Conservation (phyloP, 1,139 yeast genomes). For the Yamadazyma epiphylla region DNA sequence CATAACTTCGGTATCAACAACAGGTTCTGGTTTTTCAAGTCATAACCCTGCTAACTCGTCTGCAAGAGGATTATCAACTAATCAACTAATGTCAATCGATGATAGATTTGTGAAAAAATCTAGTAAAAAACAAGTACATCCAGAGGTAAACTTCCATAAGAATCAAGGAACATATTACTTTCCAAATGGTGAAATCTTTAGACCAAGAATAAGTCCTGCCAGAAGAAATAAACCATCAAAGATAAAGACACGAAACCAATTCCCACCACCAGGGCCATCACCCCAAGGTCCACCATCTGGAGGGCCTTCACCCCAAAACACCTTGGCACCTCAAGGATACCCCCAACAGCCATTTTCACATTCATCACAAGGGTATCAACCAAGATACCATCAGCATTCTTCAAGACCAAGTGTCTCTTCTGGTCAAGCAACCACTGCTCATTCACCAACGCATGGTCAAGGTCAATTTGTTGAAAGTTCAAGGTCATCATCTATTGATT, state of each 20-base stretch:
- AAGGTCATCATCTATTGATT: slow-evolving; percentile 2
- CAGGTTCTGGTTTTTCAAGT: slow-evolving; percentile 10
- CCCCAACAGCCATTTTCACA: slow-evolving; percentile 1
- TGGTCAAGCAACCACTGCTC: slow-evolving; percentile 1
- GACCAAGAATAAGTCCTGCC: slow-evolving; percentile 41
- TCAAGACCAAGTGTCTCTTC: slow-evolving; percentile 1
- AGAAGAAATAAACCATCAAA: slow-evolving; percentile 35
- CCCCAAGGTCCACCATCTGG: slow-evolving; percentile 1
- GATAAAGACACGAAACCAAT: slow-evolving; percentile 10
- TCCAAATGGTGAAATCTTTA: slow-evolving; percentile 55
- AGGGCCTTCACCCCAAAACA: slow-evolving; percentile 1
- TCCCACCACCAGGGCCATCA: slow-evolving; percentile 2
- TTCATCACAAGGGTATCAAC: too few species aligned
- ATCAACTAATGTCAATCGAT: slow-evolving; percentile 34
- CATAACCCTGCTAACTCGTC: slow-evolving; percentile 4
- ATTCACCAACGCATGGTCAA: slow-evolving; percentile 3
- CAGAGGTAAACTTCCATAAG: slow-evolving; percentile 12
- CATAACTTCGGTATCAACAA: slow-evolving; percentile 27
- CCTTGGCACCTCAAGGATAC: neutral
- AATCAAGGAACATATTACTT: slow-evolving; percentile 37
- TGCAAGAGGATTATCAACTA: slow-evolving; percentile 37
- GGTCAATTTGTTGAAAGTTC: slow-evolving; percentile 12
- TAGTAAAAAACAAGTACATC: slow-evolving; percentile 23
- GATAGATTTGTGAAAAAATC: slow-evolving; percentile 23
- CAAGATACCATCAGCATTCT: slow-evolving; percentile 1